These are phyloP conservation scores for Ballota nigra DNA, from an alignment of 257 asterid species.

Conservation along the genomic window DNA sequence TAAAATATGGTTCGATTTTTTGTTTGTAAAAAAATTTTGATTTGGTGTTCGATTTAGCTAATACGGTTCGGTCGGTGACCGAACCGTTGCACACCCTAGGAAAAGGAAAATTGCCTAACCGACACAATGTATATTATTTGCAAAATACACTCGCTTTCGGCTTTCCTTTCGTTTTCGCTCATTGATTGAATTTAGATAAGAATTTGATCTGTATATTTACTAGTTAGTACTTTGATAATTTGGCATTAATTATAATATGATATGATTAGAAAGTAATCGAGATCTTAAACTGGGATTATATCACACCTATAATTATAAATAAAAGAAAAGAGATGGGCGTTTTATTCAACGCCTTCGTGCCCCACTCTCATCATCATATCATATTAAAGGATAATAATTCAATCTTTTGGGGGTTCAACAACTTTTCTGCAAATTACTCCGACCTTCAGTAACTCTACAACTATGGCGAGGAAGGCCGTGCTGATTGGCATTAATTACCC, in stretches of 20 bases:
- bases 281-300: neutral
- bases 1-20: too few relatives aligned
- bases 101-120: neutral
- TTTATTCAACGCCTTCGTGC: slow-evolving; percentile 1
- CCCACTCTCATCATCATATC: slow-evolving; percentile 4
- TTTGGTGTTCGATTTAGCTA: too few relatives aligned
- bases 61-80: too few relatives aligned
- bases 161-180: neutral
- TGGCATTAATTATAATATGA: neutral
- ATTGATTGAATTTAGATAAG: neutral
- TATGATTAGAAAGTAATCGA: neutral
- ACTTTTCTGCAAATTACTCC: neutral
- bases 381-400: neutral
- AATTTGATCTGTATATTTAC: neutral
- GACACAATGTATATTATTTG: slow-evolving; percentile 10
- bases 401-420: neutral
- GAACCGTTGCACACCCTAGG: too few relatives aligned
- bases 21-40: too few relatives aligned
- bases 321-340: slow-evolving; percentile 2
- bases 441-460: neutral
- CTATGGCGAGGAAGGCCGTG: slow-evolving; percentile 81
- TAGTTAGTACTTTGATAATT: neutral
- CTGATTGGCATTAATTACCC: slow-evolving; percentile 88
- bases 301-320: neutral
- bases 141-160: neutral